These are phyloP conservation scores for Cladophialophora exuberans DNA, from an alignment of 2,329 filamentous ascomycete genomes.

Conservation along the genomic window DNA sequence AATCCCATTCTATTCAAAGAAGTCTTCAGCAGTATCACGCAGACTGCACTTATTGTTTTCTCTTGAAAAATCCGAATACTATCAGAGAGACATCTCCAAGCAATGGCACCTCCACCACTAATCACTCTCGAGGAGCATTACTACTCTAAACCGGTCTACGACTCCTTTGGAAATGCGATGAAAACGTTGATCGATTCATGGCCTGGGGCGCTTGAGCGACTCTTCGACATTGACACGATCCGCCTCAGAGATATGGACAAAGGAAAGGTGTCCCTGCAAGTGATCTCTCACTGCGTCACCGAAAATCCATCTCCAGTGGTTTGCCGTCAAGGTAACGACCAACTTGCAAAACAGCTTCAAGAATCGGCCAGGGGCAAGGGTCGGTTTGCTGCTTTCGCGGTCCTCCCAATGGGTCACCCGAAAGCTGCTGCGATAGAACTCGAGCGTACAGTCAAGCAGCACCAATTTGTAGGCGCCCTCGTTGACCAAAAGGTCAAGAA, in stretches of 20 bases:
- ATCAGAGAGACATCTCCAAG: too few species aligned
- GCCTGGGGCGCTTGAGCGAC: slow-evolving; percentile 13
- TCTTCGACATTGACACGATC: slow-evolving; percentile 14
- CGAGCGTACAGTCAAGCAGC: slow-evolving; percentile 42
- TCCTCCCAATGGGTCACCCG: slow-evolving; percentile 46
- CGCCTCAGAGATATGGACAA: slow-evolving; percentile 22
- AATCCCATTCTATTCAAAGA: too few species aligned
- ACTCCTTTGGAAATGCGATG: slow-evolving; percentile 13
- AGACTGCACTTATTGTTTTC: too few species aligned
- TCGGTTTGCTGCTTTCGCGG: slow-evolving; percentile 48
- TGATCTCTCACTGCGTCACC: slow-evolving; percentile 25
- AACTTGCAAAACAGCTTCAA: slow-evolving; percentile 32
- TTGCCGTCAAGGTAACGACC: slow-evolving; percentile 19
- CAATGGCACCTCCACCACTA: slow-evolving; percentile 23
- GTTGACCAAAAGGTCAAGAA: slow-evolving; percentile 43
- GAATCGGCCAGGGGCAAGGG: slow-evolving; percentile 23
- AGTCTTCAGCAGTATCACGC: too few species aligned
- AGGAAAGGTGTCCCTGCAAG: slow-evolving; percentile 18
- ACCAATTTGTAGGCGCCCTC: slow-evolving; percentile 53
- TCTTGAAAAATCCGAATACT: too few species aligned
- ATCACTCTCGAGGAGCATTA: slow-evolving; percentile 28
- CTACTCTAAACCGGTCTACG: slow-evolving; percentile 13
- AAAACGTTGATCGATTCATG: slow-evolving; percentile 11
- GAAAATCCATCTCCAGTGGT: slow-evolving; percentile 9
- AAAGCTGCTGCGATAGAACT: slow-evolving; percentile 41